Conservation (phyloP, 2,329 filamentous ascomycete species). For the Chaetomium globosum region DNA sequence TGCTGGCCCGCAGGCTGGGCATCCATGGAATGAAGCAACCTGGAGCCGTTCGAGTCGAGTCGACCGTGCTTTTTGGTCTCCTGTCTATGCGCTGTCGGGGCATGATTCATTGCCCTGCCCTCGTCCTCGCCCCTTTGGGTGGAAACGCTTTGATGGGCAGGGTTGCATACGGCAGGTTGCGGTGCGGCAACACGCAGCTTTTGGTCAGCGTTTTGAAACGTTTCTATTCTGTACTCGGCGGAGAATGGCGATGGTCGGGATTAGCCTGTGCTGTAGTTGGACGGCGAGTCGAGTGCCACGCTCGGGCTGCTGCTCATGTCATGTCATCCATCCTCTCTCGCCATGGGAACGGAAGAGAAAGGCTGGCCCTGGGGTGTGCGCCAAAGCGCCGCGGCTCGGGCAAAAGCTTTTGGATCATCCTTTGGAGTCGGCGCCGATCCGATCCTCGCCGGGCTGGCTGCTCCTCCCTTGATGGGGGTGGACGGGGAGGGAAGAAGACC, state of each 20-base stretch:
- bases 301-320: constrained; percentile 22
- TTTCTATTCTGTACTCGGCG: constrained; percentile 2
- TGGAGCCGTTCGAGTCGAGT: not conserved
- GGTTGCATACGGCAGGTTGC: constrained; percentile 1
- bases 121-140: constrained; percentile 13
- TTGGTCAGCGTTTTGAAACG: constrained; percentile 19
- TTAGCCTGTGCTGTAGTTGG: constrained; percentile 11
- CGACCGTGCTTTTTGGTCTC: not conserved
- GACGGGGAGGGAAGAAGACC: not conserved
- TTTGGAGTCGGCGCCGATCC: constrained; percentile 20
- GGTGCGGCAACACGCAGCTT: not conserved
- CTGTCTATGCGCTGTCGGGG: constrained; percentile 20
- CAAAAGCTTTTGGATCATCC: constrained; percentile 9
- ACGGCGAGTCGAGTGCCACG: constrained; percentile 21
- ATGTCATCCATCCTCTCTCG: constrained; percentile 20
- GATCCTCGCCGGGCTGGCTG: constrained; percentile 15
- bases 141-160: constrained; percentile 17
- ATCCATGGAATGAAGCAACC: not conserved
- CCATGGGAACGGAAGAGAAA: constrained; percentile 22
- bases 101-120: constrained; percentile 22
- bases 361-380: constrained; percentile 6
- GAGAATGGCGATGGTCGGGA: constrained; percentile 3
- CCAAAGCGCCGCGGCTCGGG: constrained; percentile 7
- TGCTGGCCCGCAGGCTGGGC: constrained; percentile 2
- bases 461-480: not conserved